A percentile compares a stretch with the other conserved stretches of the same genome.
Evolutionary conservation across 768 basidiomycete genomes (phyloP).

Genomic region (Cystofilobasidium capitatum): DNA sequence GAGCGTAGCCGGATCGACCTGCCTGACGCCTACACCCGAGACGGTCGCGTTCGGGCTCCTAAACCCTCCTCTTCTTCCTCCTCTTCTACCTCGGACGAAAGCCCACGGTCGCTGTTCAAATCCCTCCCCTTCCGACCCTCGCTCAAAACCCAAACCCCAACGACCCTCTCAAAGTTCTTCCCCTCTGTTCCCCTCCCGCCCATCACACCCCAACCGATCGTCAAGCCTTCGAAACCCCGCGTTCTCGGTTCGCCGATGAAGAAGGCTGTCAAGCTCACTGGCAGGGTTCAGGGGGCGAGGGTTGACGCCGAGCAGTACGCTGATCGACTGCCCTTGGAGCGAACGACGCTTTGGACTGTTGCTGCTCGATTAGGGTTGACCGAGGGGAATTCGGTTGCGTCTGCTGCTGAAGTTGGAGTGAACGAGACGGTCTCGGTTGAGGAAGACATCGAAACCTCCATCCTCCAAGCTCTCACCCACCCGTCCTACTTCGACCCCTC

Average conservation of each 20-base stretch:
- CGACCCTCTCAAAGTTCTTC: not conserved
- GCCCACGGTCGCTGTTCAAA: too few relatives aligned
- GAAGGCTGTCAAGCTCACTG: not conserved
- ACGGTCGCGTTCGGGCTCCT: too few relatives aligned
- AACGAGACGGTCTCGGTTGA: too few relatives aligned
- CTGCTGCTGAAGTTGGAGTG: not conserved
- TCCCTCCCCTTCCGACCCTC: too few relatives aligned
- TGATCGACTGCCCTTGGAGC: not conserved
- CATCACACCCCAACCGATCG: not conserved
- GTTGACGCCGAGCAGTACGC: not conserved
- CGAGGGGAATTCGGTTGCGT: not conserved
- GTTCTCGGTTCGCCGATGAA: not conserved
- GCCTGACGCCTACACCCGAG: not conserved
- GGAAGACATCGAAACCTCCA: not conserved
- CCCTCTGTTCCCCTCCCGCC: not conserved
- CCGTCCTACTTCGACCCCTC: not conserved
- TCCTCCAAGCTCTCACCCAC: constrained; percentile 16
- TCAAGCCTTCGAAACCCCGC: not conserved
- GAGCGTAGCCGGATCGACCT: not conserved
- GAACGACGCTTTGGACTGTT: not conserved
- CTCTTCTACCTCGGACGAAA: too few relatives aligned
- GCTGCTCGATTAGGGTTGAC: not conserved
- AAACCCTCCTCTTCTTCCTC: too few relatives aligned
- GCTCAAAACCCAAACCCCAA: not conserved
- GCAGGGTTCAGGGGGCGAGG: not conserved